Percentiles rank a stretch among this genome's conserved stretches.
Evolutionary conservation across 768 basidiomycete species (phyloP).

Genomic region (Tricholoma flavovirens): DNA sequence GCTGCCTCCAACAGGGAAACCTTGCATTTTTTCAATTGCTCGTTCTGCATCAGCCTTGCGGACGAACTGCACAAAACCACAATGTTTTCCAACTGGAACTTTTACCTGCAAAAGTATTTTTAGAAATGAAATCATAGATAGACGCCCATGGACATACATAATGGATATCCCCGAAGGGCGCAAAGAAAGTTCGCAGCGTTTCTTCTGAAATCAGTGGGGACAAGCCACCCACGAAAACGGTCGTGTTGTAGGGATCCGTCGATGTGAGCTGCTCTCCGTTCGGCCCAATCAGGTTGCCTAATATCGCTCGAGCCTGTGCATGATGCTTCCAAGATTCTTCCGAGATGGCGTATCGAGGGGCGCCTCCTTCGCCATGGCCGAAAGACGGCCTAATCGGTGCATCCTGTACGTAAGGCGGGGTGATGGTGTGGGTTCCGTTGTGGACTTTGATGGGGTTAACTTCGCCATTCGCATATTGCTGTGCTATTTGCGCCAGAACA

Average conservation of each 20-base stretch:
- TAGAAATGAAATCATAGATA: constrained; percentile 7
- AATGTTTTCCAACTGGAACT: constrained; percentile 94
- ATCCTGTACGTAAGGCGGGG: constrained; percentile 39
- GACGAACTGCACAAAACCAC: constrained; percentile 94
- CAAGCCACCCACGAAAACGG: constrained; percentile 89
- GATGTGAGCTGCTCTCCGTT: constrained; percentile 84
- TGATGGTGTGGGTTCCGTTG: constrained; percentile 25
- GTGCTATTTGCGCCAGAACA: constrained; percentile 42
- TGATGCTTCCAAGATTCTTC: constrained; percentile 86
- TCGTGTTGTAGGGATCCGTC: constrained; percentile 94
- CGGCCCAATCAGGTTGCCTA: constrained; percentile 79
- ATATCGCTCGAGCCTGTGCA: constrained; percentile 74
- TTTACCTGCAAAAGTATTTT: constrained; percentile 58
- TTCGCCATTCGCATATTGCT: constrained; percentile 39
- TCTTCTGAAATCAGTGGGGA: constrained; percentile 89
- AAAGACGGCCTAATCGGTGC: constrained; percentile 27
- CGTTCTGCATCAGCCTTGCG: constrained; percentile 86
- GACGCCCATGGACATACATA: constrained; percentile 51
- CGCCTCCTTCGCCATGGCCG: constrained; percentile 29
- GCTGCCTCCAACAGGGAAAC: constrained; percentile 90
- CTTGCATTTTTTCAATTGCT: constrained; percentile 96
- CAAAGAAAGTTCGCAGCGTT: constrained; percentile 84
- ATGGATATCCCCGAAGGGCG: constrained; percentile 90
- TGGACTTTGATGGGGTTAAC: constrained; percentile 21
- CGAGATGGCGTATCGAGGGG: constrained; percentile 51